Conservation (phyloP, 441 rosid species). For the Gossypium lobatum region DNA sequence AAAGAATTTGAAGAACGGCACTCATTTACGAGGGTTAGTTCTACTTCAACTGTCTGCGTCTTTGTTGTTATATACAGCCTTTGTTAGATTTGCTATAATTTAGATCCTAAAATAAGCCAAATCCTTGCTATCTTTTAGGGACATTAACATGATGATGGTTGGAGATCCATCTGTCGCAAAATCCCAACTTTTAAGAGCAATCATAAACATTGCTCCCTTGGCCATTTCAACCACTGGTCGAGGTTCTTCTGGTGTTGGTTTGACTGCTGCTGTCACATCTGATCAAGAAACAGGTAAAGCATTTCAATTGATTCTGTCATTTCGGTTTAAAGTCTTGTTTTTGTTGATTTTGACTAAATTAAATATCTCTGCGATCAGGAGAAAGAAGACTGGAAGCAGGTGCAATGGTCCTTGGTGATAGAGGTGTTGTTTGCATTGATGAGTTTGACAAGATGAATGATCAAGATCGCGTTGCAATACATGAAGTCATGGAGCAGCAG, state of each 20-base stretch:
- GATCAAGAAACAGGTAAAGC: conserved; percentile 93
- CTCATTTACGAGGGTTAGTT: conserved; percentile 90
- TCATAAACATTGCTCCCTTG: conserved; percentile 93
- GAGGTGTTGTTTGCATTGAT: conserved; percentile 95
- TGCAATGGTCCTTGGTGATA: conserved; percentile 98
- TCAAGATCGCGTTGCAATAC: conserved; percentile 99
- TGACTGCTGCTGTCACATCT: conserved; percentile 98
- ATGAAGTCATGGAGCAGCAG: conserved; percentile 99
- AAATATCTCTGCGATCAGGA: conserved; percentile 37
- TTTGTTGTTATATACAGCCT: too few species aligned
- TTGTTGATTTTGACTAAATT: neutral
- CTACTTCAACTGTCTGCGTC: too few species aligned
- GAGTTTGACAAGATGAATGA: conserved; percentile 99
- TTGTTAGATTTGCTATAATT: too few species aligned
- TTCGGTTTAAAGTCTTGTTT: too few species aligned
- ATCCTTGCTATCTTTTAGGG: conserved; percentile 40
- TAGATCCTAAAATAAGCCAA: neutral
- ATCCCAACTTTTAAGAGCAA: conserved; percentile 94
- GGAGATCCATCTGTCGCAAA: conserved; percentile 99
- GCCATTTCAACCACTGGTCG: conserved; percentile 98
- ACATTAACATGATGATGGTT: conserved; percentile 99
- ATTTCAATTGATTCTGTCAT: neutral
- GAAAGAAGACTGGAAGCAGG: conserved; percentile 99
- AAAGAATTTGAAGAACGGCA: conserved; percentile 90
- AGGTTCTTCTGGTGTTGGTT: conserved; percentile 97